Evolutionary conservation across 2,329 filamentous ascomycete species (phyloP), one percentile per base, ranked within the genome.

Genomic region (Pezicula carpinea): DNA sequence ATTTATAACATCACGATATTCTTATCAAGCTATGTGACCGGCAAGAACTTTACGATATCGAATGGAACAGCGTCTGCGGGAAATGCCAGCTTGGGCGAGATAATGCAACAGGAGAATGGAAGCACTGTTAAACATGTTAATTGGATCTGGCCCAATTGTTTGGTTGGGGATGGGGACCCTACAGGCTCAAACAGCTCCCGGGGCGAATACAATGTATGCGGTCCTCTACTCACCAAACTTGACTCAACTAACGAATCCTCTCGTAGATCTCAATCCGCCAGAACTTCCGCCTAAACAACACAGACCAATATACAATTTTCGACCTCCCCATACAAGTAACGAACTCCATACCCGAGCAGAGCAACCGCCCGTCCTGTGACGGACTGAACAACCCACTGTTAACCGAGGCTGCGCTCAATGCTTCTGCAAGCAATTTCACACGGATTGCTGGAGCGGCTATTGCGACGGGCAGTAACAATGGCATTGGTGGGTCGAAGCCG

Each of bases 121-220:
- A 85, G 82, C 59, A 87, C 84, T 0, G 85, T 88, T 36, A 88
- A 88, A 61, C 83, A 88, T 60, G 74, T 87, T 51, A 82, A 83
- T 59, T 88, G 84, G 81, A 69, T 77, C 17, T 88, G 83, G 83
- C 84, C 85, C 0, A 75, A 77, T 48, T 88, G 84, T 56, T 69
- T 88, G 0, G 78, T 81, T 3, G 83, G 83, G 15, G 69, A 82
- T 42, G 74, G 21, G 56, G 62, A 1, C 61, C 65, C 48, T 15
- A 46, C 39, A n/a, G 44, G 33, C 6, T 46, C 47, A n/a, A 62
- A 65, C 0, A 68, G 68, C 47, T 79, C 74, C 19, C 71, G 81
- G 3, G 83, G 83, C 3, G 66, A 69, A 15, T 87, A 87, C 61
- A 87, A 88, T 57, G 59, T 61, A 52, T 19, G 49, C 34, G 46